Evolutionary conservation across 208 protist species (phyloP).

Genomic region (Trichomonas vaginalis): DNA sequence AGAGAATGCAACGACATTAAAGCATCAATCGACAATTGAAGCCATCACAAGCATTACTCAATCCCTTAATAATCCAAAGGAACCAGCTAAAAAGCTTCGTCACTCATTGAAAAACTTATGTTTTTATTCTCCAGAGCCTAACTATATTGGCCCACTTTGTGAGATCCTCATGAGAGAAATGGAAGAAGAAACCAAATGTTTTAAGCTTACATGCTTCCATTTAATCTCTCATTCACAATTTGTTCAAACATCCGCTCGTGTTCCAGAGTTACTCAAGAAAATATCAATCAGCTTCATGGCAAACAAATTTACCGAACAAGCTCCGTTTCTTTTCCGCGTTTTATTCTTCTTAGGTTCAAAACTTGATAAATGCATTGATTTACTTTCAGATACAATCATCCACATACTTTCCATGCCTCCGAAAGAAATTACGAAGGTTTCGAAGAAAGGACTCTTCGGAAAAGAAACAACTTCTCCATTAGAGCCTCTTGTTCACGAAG

Average conservation of each 20-base stretch:
- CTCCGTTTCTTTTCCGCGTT: neutral
- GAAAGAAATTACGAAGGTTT: neutral
- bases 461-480: neutral
- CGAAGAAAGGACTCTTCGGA: neutral
- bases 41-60: neutral
- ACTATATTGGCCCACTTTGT: neutral
- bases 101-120: neutral
- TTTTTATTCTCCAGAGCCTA: neutral
- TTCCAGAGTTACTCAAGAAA: neutral
- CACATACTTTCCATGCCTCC: neutral
- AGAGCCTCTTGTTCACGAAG: neutral
- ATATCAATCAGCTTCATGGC: neutral
- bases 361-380: neutral
- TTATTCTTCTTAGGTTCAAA: neutral
- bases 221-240: neutral
- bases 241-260: neutral
- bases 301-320: neutral
- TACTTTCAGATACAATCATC: neutral
- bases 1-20: neutral
- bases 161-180: neutral
- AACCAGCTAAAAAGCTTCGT: neutral
- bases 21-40: neutral
- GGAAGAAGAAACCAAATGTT: neutral
- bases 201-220: neutral
- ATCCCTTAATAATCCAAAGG: neutral